phyloP scores from a whole-genome alignment of 306 rosid genomes.

The Malus orientalis region DNA sequence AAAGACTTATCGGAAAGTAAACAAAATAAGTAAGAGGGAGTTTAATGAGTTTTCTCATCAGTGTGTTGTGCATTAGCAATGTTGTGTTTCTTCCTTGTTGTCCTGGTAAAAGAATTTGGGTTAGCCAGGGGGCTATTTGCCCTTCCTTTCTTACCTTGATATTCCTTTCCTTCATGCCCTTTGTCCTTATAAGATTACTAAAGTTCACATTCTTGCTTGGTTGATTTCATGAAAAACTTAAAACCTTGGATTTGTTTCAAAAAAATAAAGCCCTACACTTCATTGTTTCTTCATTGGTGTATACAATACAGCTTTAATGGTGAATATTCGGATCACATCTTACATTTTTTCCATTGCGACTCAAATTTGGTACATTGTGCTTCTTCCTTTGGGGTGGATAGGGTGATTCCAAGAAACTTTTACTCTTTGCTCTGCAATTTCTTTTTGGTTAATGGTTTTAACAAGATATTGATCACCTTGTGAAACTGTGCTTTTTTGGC shows the following conservation, averaged over 20 bases:
- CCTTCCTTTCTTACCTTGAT: not conserved
- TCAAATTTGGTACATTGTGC: not conserved
- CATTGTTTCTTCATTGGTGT: not conserved
- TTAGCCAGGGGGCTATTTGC: not conserved
- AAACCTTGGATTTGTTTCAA: not conserved
- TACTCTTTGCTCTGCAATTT: not conserved
- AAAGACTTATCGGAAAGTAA: no score
- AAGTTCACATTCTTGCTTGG: not conserved
- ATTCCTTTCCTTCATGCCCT: not conserved
- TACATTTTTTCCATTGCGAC: not conserved
- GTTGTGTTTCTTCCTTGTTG: not conserved
- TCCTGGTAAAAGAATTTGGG: not conserved
- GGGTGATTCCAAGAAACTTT: not conserved
- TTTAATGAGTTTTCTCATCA: no score
- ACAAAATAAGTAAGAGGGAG: no score
- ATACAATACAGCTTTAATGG: not conserved
- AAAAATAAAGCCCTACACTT: not conserved
- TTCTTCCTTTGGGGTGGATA: not conserved
- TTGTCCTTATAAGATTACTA: not conserved
- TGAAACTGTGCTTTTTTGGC: not conserved
- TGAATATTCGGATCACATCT: not conserved
- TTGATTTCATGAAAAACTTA: not conserved
- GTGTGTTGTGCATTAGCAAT: not conserved
- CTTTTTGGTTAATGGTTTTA: not conserved
- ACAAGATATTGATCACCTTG: not conserved